Conservation (phyloP, 192 early-diverging fungal genomes). For the Thoreauomyces humboldtii region DNA sequence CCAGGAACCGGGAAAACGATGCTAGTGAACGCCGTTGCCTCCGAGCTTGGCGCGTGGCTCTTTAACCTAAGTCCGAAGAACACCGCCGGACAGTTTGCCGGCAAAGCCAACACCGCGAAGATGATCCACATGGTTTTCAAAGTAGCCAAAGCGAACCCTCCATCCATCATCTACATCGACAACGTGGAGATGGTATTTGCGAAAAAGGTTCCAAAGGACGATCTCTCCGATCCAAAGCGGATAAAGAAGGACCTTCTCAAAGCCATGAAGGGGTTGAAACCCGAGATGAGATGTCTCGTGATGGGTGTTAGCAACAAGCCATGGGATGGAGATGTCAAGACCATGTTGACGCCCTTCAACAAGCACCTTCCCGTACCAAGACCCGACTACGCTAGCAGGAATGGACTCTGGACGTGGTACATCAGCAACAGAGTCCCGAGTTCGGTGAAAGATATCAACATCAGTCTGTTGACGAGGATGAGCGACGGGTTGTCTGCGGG, state of each 20-base stretch:
- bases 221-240: slow-evolving; percentile 59
- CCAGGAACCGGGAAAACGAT: slow-evolving; percentile 55
- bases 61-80: slow-evolving; percentile 58
- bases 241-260: slow-evolving; percentile 63
- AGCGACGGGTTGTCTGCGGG: slow-evolving; percentile 46
- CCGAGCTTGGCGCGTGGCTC: slow-evolving; percentile 49
- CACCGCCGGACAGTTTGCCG: slow-evolving; percentile 57
- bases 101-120: slow-evolving; percentile 49
- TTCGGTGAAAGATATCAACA: slow-evolving; percentile 32
- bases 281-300: slow-evolving; percentile 48
- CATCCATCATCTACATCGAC: slow-evolving; percentile 58
- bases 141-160: slow-evolving; percentile 57
- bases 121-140: slow-evolving; percentile 71
- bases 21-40: slow-evolving; percentile 56
- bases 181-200: slow-evolving; percentile 60
- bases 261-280: slow-evolving; percentile 49
- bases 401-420: slow-evolving; percentile 44
- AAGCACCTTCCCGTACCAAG: slow-evolving; percentile 43
- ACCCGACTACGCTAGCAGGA: slow-evolving; percentile 49
- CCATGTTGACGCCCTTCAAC: slow-evolving; percentile 42
- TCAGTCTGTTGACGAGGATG: slow-evolving; percentile 49
- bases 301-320: slow-evolving; percentile 55
- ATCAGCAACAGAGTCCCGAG: slow-evolving; percentile 24
- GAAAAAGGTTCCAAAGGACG: slow-evolving; percentile 67
- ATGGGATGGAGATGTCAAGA: slow-evolving; percentile 58